Evolutionary conservation across 371 early-diverging fungal genomes (phyloP).

Genomic region (Lichtheimia ramosa): DNA sequence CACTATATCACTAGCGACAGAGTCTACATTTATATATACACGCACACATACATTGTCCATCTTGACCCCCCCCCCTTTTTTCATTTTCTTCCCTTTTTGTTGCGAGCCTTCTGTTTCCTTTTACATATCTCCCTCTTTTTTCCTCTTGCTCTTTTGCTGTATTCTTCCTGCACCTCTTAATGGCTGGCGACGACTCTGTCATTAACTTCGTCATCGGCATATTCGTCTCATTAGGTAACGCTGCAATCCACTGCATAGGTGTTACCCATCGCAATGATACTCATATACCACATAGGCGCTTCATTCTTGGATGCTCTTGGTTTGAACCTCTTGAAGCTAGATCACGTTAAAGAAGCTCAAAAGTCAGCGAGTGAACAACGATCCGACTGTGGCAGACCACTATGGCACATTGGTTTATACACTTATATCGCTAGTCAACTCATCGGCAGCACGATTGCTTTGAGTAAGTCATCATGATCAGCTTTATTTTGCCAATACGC

Average conservation of each 20-base stretch:
- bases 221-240: conserved; percentile 55
- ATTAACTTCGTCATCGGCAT: conserved; percentile 64
- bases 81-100: conserved; percentile 19
- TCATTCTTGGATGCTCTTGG: conserved; percentile 74
- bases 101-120: conserved; percentile 5
- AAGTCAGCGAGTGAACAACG: conserved; percentile 44
- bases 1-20: no score
- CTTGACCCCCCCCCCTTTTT: neutral
- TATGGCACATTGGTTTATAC: conserved; percentile 71
- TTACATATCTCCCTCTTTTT: conserved; percentile 8
- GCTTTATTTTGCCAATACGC: no score
- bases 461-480: conserved; percentile 47
- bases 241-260: no score
- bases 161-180: conserved; percentile 10
- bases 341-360: conserved; percentile 64
- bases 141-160: neutral
- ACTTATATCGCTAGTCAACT: conserved; percentile 65
- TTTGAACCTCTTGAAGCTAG: conserved; percentile 64
- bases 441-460: conserved; percentile 68
- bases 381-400: conserved; percentile 63
- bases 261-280: neutral
- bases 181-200: conserved; percentile 43
- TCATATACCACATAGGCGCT: conserved; percentile 27
- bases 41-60: no score
- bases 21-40: no score